Percentiles rank a stretch among this genome's conserved stretches.
Evolutionary conservation across 305 asterid genomes (phyloP).

Genomic region (Fraxinus greggii): DNA sequence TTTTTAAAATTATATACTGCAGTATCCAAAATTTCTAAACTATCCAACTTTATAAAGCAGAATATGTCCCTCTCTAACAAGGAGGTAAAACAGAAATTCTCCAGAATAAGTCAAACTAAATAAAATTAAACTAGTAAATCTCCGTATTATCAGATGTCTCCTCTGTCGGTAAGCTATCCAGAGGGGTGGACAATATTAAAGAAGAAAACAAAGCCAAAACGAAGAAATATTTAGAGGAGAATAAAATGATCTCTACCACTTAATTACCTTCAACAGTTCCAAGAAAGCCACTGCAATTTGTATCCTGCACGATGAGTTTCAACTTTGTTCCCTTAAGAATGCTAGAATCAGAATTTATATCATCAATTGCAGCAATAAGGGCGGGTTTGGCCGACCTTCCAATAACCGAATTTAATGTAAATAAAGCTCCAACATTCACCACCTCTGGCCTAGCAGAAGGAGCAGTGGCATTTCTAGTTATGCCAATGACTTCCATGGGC

Average conservation of each 20-base stretch:
- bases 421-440: conserved; percentile 70
- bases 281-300: conserved; percentile 36
- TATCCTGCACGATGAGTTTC: conserved; percentile 31
- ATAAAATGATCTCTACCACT: not conserved
- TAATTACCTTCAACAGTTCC: conserved; percentile 38
- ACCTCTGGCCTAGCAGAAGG: conserved; percentile 30
- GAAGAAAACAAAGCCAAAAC: not conserved
- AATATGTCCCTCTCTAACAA: not conserved
- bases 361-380: conserved; percentile 36
- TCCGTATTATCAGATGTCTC: not conserved
- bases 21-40: not conserved
- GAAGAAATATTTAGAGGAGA: not conserved
- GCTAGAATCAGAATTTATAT: conserved; percentile 30
- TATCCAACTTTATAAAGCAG: not conserved
- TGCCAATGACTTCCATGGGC: conserved; percentile 34
- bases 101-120: not conserved
- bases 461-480: conserved; percentile 32
- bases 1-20: not conserved
- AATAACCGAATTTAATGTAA: conserved; percentile 59
- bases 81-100: not conserved
- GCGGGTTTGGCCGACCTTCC: conserved; percentile 70
- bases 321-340: conserved; percentile 36
- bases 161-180: not conserved
- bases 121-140: not conserved
- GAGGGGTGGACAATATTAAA: not conserved